A percentile compares a stretch with the other conserved stretches of the same genome.
Evolutionary conservation across 2,329 filamentous ascomycete genomes (phyloP).

Genomic region (Diplodia sapinea): DNA sequence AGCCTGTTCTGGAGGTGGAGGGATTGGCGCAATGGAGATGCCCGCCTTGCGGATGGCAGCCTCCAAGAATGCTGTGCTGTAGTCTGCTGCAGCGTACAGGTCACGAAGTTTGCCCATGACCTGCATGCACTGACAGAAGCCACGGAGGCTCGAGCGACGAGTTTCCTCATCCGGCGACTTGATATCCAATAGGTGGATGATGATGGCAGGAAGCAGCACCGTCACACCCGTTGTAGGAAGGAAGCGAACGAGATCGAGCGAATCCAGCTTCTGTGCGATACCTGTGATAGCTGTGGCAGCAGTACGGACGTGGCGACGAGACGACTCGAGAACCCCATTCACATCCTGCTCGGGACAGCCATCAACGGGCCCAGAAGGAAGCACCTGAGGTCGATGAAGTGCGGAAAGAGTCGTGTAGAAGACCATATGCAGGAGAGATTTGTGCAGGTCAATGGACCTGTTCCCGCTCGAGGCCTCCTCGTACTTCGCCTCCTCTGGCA

Average conservation of each 20-base stretch:
- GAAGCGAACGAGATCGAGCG: conserved; percentile 74
- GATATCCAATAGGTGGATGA: conserved; percentile 91
- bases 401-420: conserved; percentile 92
- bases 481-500: conserved; percentile 76
- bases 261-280: conserved; percentile 78
- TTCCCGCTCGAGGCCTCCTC: conserved; percentile 65
- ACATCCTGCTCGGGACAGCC: conserved; percentile 50
- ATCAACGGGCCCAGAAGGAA: conserved; percentile 67
- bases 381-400: conserved; percentile 86
- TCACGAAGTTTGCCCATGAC: conserved; percentile 87
- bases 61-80: conserved; percentile 92
- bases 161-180: conserved; percentile 78
- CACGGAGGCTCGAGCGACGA: conserved; percentile 73
- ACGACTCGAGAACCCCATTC: conserved; percentile 78
- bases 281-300: conserved; percentile 85
- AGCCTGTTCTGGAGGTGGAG: conserved; percentile 30
- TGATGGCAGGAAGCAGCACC: conserved; percentile 88
- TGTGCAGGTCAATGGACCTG: conserved; percentile 71
- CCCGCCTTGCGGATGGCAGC: conserved; percentile 87
- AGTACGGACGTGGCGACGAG: conserved; percentile 79
- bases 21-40: conserved; percentile 67
- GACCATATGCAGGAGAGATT: conserved; percentile 89
- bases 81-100: conserved; percentile 92
- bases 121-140: conserved; percentile 90
- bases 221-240: conserved; percentile 90